phyloP scores from a whole-genome alignment of 2,329 filamentous ascomycete species.

The Cordyceps militaris region DNA sequence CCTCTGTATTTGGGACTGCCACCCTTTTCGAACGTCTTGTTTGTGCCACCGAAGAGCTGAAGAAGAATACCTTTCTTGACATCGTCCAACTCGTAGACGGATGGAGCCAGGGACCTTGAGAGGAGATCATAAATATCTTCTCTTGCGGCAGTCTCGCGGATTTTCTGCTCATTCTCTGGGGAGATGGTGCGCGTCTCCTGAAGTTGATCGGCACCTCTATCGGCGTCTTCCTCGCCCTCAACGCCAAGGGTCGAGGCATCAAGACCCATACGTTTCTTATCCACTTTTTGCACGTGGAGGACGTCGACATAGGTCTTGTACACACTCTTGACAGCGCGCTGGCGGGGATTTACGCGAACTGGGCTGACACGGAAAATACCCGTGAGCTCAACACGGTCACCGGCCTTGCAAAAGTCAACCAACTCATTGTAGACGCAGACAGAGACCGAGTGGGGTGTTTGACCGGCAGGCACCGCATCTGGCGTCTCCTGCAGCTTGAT shows the following conservation, averaged over 20 bases:
- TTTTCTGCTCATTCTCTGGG: slow-evolving; percentile 83
- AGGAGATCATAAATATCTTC: slow-evolving; percentile 90
- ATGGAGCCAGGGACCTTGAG: slow-evolving; percentile 83
- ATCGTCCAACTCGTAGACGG: slow-evolving; percentile 96
- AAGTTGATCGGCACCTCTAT: slow-evolving; percentile 63
- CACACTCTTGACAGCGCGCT: slow-evolving; percentile 85
- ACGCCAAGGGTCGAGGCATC: slow-evolving; percentile 84
- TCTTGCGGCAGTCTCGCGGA: slow-evolving; percentile 70
- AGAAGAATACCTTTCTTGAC: slow-evolving; percentile 97
- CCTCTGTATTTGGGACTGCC: slow-evolving; percentile 93
- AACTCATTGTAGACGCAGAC: slow-evolving; percentile 95
- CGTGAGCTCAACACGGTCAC: slow-evolving; percentile 91
- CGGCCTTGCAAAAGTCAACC: slow-evolving; percentile 95
- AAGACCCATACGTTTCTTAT: slow-evolving; percentile 88
- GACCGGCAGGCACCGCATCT: slow-evolving; percentile 86
- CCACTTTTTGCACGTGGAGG: slow-evolving; percentile 90
- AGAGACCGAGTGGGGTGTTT: slow-evolving; percentile 95
- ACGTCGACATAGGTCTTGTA: slow-evolving; percentile 98
- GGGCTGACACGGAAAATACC: slow-evolving; percentile 95
- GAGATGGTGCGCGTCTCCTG: slow-evolving; percentile 79
- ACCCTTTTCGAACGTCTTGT: slow-evolving; percentile 95
- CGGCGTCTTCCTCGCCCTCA: slow-evolving; percentile 59
- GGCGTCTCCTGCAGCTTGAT: slow-evolving; percentile 98
- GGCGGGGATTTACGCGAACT: slow-evolving; percentile 87
- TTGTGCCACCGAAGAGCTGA: slow-evolving; percentile 93